Base-by-base conservation (phyloP, 2,329 filamentous ascomycete genomes). In the Talaromyces rugulosus region DNA sequence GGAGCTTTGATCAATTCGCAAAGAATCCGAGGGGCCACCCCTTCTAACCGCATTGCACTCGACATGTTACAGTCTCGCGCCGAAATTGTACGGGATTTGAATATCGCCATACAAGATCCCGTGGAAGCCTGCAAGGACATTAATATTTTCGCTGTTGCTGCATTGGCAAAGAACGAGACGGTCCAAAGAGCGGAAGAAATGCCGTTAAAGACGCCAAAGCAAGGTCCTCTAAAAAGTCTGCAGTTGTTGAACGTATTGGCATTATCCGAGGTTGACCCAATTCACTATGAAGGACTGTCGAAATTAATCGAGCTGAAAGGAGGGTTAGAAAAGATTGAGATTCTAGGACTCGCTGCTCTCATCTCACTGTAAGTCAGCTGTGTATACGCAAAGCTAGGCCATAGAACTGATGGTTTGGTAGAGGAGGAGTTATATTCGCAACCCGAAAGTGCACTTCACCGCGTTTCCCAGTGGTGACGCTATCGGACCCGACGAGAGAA, bases 11-110 rank as follows among this genome's bases (percentile, higher is more conserved):
- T 30, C 5, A 47, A 57, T 14, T 57, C 55, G 2, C 55, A 27
- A 6, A 36, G 23, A 33, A 57, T 9, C 11, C 36, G 40, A 5
- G 36, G 27, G 4, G 27, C 28, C 23, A 57, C 23, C 2, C 55
- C 36, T n/a, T 57, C 55, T 31, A 40, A 11, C 18, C 23, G 55
- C n/a, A n/a, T 57, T 31, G 55, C 36, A 7, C 23, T 12, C 23
- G 55, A 57, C 36, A 57, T 57, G 36, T 57, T 57, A 14, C 55
- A 33, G 7, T 57, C 55, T 9, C 55, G 55, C 36, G 55, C 55
- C 36, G 36, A 57, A 9, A 28, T 57, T 16, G 27, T 57, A 6
- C 55, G 36, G 7, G 31, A 14, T 18, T 18, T 57, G 36, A 57
- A 31, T 30, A 30, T 57, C 18, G 55, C 55, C 9, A 57, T 57